phyloP scores from a whole-genome alignment of 257 asterid species.

The Coffea canephora region DNA sequence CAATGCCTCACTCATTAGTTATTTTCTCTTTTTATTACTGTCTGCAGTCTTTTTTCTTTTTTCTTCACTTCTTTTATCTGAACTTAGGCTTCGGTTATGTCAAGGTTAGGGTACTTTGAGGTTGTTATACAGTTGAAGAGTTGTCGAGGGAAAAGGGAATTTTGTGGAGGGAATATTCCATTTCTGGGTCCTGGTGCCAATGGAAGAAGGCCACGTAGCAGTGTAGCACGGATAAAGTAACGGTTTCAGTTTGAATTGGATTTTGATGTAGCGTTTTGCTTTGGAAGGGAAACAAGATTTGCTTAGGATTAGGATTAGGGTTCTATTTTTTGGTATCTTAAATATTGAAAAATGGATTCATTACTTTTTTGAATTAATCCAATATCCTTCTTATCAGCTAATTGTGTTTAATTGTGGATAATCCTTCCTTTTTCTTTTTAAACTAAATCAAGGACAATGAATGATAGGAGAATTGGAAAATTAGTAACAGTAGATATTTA shows the following conservation, averaged over 20 bases:
- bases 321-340: no score
- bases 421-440: no score
- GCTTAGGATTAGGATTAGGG: neutral
- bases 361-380: no score
- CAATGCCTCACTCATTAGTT: slow-evolving; percentile 52
- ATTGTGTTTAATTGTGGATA: no score
- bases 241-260: neutral
- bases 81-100: neutral
- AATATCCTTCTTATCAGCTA: no score
- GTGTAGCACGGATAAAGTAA: neutral
- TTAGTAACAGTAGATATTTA: no score
- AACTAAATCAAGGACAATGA: no score
- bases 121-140: slow-evolving; percentile 17
- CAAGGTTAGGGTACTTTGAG: slow-evolving; percentile 16
- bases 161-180: slow-evolving; percentile 17
- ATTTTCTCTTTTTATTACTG: neutral
- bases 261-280: neutral
- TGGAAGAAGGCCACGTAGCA: neutral
- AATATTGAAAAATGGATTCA: no score
- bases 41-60: neutral
- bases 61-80: slow-evolving; percentile 5
- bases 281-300: neutral
- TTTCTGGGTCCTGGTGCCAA: neutral
- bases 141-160: neutral
- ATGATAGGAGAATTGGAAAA: no score